A percentile compares a stretch with the other conserved stretches of the same genome.
Evolutionary conservation across 2,329 filamentous ascomycete genomes (phyloP).

Genomic region (Sclerotinia trifoliorum): DNA sequence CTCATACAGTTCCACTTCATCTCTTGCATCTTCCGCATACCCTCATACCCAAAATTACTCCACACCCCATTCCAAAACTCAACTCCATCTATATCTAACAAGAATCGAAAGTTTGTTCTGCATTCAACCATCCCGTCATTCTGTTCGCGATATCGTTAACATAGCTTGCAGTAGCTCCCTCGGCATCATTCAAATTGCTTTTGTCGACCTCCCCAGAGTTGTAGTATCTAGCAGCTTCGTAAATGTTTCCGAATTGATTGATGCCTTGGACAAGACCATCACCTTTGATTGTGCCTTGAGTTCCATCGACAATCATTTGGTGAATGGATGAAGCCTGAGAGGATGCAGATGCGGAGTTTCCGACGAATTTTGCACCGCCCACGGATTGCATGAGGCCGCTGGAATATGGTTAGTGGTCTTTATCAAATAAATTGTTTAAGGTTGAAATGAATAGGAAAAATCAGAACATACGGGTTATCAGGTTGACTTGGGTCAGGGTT

Average conservation of each 20-base stretch:
- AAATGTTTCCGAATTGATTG: conserved; percentile 37
- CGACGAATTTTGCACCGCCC: conserved; percentile 29
- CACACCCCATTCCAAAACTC: not conserved
- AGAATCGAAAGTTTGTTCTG: conserved; percentile 2
- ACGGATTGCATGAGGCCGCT: conserved; percentile 37
- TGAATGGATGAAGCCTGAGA: conserved; percentile 30
- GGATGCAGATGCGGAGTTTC: conserved; percentile 28
- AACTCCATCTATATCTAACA: conserved; percentile 4
- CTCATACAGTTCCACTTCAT: not conserved
- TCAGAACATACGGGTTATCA: conserved; percentile 20
- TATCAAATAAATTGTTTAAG: not conserved
- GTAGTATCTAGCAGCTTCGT: conserved; percentile 36
- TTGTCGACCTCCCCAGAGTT: conserved; percentile 37
- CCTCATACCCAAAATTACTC: too few relatives aligned
- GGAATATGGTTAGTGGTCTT: not conserved
- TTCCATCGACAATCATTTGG: conserved; percentile 39
- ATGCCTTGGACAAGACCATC: conserved; percentile 34
- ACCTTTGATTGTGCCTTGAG: conserved; percentile 34
- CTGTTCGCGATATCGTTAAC: conserved; percentile 39
- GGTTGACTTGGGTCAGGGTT: conserved; percentile 24
- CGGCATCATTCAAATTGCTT: conserved; percentile 32
- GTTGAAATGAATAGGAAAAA: not conserved
- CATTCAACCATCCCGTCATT: conserved; percentile 23
- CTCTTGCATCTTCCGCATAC: too few relatives aligned
- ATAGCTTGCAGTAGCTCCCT: conserved; percentile 36